phyloP scores from a whole-genome alignment of 176 grass and related monocot genomes.

The Olyra latifolia region DNA sequence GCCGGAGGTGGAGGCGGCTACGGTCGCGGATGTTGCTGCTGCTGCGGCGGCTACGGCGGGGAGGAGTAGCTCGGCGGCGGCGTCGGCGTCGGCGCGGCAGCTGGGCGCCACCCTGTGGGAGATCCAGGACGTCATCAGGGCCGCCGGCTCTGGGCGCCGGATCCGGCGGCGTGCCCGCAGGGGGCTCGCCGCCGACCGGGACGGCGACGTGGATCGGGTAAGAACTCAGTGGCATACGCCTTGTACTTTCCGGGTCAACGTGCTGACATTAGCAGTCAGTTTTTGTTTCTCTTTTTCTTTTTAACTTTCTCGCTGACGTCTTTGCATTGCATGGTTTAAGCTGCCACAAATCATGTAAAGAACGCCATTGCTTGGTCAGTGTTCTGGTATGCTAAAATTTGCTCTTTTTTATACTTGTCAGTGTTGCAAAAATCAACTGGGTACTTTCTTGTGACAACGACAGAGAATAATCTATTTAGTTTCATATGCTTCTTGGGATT shows the following conservation, averaged over 20 bases:
- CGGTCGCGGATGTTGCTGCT: neutral
- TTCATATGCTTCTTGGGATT: neutral
- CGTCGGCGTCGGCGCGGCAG: constrained; percentile 74
- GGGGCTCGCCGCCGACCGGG: constrained; percentile 1
- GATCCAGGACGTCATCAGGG: constrained; percentile 65
- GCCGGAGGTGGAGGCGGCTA: neutral
- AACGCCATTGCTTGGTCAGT: neutral
- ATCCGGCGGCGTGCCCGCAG: constrained; percentile 48
- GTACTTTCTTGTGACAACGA: neutral
- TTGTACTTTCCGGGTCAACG: neutral
- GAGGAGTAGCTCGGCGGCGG: constrained; percentile 55
- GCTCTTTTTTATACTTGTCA: neutral
- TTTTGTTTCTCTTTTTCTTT: neutral
- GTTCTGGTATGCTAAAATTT: neutral
- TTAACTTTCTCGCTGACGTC: neutral
- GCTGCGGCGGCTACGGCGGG: constrained; percentile 11
- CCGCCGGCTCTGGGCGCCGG: constrained; percentile 35
- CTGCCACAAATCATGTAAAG: neutral
- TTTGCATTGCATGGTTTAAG: neutral
- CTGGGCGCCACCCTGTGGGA: constrained; percentile 94
- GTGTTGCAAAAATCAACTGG: neutral
- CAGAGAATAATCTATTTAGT: neutral
- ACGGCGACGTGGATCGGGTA: constrained; percentile 56
- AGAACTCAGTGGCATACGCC: constrained; percentile 5
- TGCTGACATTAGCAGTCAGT: constrained; percentile 12